These are phyloP conservation scores for Capsella rubella DNA, from an alignment of 441 rosid species.

Conservation along the genomic window DNA sequence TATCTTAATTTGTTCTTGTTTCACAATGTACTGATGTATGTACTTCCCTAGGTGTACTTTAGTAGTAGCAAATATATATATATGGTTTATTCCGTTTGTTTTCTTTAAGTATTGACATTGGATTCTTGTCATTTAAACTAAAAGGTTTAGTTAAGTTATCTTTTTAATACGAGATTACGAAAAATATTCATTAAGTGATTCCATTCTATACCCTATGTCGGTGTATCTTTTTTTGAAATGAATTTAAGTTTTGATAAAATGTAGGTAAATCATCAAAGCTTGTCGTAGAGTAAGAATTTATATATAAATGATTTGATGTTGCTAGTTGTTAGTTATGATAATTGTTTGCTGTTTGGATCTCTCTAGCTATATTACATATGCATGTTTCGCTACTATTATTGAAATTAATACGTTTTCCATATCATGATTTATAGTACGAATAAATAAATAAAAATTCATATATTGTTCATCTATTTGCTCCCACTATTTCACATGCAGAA, in stretches of 20 bases:
- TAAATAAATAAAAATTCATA: background rate
- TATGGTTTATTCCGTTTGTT: slow-evolving; percentile 8
- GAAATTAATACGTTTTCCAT: slow-evolving; percentile 10
- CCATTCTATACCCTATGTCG: slow-evolving; percentile 21
- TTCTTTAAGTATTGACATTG: slow-evolving; percentile 11
- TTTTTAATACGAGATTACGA: background rate
- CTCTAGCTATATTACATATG: background rate
- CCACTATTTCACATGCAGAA: slow-evolving; percentile 34
- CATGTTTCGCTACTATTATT: slow-evolving; percentile 24
- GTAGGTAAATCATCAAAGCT: slow-evolving; percentile 24
- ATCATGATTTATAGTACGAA: background rate
- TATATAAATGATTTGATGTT: slow-evolving; percentile 34
- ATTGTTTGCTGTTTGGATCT: slow-evolving; percentile 14
- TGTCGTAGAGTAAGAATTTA: slow-evolving; percentile 15
- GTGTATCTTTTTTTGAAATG: slow-evolving; percentile 6
- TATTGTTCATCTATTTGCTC: slow-evolving; percentile 11
- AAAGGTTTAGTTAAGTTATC: background rate
- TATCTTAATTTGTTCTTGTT: background rate
- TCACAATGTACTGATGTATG: slow-evolving; percentile 27
- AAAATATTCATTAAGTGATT: slow-evolving; percentile 4
- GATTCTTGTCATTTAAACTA: slow-evolving; percentile 15
- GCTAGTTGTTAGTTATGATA: slow-evolving; percentile 26
- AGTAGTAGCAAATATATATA: slow-evolving; percentile 8
- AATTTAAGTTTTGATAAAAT: background rate
- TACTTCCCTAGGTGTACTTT: slow-evolving; percentile 13